Percentiles rank a stretch among this genome's conserved stretches.
Evolutionary conservation across 805 yeast genomes (phyloP).

Genomic region (Saccharomycopsis capsularis): DNA sequence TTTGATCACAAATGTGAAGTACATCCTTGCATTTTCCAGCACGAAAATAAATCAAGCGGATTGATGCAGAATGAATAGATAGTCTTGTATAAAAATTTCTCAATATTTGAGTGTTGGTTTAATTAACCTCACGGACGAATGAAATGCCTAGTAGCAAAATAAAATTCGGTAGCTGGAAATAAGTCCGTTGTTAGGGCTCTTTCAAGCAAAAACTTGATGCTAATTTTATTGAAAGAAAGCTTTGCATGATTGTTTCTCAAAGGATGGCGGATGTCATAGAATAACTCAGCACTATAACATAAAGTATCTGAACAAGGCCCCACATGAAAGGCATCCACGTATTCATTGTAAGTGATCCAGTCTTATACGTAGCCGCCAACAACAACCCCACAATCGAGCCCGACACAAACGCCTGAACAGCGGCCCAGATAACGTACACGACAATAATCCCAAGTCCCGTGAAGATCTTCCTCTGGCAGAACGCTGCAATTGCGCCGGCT

Average conservation of each 20-base stretch:
- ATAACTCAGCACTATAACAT: conserved; percentile 60
- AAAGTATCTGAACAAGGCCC: conserved; percentile 62
- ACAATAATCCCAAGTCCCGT: conserved; percentile 38
- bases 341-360: conserved; percentile 81
- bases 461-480: conserved; percentile 38
- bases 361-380: conserved; percentile 64
- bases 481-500: conserved; percentile 57
- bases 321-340: conserved; percentile 93
- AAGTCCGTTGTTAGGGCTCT: no score
- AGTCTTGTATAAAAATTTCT: no score
- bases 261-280: conserved; percentile 44
- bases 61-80: no score
- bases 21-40: conserved; percentile 74
- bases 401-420: conserved; percentile 55
- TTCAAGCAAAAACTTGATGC: no score
- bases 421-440: conserved; percentile 47
- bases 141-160: no score
- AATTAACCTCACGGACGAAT: no score
- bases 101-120: no score
- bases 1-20: conserved; percentile 70
- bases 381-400: conserved; percentile 78
- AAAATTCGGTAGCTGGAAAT: no score
- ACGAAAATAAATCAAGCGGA: conserved; percentile 28
- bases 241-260: no score
- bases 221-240: no score